Evolutionary conservation across 2,329 filamentous ascomycete species (phyloP).

Genomic region (Rhytidhysteron rufulum): DNA sequence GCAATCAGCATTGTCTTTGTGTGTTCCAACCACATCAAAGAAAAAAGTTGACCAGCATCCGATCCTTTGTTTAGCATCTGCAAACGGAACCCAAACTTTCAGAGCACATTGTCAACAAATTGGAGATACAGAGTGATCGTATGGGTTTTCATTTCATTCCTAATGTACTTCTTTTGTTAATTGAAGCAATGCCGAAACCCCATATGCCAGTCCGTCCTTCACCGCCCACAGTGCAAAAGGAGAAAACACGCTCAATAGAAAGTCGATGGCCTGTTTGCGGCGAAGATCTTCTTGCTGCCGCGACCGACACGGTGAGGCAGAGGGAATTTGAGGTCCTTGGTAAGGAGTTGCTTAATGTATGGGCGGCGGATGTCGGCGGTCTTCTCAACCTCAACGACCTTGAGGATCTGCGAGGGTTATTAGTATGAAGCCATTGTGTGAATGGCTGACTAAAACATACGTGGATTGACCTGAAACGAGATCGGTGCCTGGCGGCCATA

Average conservation of each 20-base stretch:
- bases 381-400: slow-evolving; percentile 97
- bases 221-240: slow-evolving; percentile 36
- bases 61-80: too few species aligned
- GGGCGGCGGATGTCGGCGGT: slow-evolving; percentile 91
- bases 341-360: slow-evolving; percentile 98
- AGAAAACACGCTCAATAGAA: slow-evolving; percentile 74
- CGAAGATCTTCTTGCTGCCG: slow-evolving; percentile 87
- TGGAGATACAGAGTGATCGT: too few species aligned
- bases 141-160: slow-evolving; percentile 42
- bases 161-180: slow-evolving; percentile 36
- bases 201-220: slow-evolving; percentile 37
- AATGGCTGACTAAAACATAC: slow-evolving; percentile 56
- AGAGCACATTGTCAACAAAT: too few species aligned
- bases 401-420: slow-evolving; percentile 69
- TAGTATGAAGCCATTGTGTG: neutral
- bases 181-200: slow-evolving; percentile 38
- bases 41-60: too few species aligned
- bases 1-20: too few species aligned
- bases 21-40: too few species aligned
- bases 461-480: slow-evolving; percentile 97
- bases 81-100: too few species aligned
- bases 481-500: slow-evolving; percentile 98
- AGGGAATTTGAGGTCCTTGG: slow-evolving; percentile 96
- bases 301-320: slow-evolving; percentile 93
- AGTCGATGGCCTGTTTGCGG: slow-evolving; percentile 88